These are phyloP conservation scores for Ceratobasidium sp. DNA, from an alignment of 1,284 basidiomycete species.

Conservation along the genomic window DNA sequence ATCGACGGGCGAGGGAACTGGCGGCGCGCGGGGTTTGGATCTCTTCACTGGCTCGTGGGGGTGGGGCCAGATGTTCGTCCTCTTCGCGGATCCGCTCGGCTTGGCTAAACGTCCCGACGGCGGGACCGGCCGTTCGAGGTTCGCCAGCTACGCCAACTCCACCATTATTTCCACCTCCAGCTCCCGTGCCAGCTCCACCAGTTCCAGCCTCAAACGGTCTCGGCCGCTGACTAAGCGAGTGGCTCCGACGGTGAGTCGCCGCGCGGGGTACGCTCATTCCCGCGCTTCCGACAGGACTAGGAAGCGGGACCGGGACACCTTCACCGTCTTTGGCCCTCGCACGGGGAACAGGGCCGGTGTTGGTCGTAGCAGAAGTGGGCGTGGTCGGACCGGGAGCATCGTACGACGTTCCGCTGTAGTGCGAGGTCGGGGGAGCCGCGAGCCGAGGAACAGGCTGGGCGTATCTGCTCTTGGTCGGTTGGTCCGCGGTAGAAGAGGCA, in stretches of 20 bases:
- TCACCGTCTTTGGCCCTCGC: slow-evolving; percentile 50
- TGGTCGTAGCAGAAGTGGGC: slow-evolving; percentile 60
- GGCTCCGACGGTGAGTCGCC: slow-evolving; percentile 58
- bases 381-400: slow-evolving; percentile 68
- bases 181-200: slow-evolving; percentile 45
- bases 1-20: slow-evolving; percentile 66
- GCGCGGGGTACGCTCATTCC: slow-evolving; percentile 48
- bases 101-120: slow-evolving; percentile 64
- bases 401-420: slow-evolving; percentile 82
- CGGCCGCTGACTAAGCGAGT: slow-evolving; percentile 81
- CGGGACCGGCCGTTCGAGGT: slow-evolving; percentile 71
- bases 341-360: slow-evolving; percentile 48
- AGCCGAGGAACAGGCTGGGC: slow-evolving; percentile 84
- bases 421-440: slow-evolving; percentile 82
- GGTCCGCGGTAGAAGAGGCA: neutral
- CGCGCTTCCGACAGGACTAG: slow-evolving; percentile 19
- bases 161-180: too few relatives aligned
- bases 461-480: slow-evolving; percentile 70
- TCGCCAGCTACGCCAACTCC: slow-evolving; percentile 50
- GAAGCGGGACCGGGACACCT: slow-evolving; percentile 33
- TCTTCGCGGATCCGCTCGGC: slow-evolving; percentile 51
- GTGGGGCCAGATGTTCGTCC: slow-evolving; percentile 49
- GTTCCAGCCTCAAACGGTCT: slow-evolving; percentile 56
- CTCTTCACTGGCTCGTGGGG: slow-evolving; percentile 47
- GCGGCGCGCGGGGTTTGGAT: neutral